Evolutionary conservation across 1,139 yeast species (phyloP), one percentile per base, ranked within the genome.

Genomic region (Yamadazyma pseudoaaseri): DNA sequence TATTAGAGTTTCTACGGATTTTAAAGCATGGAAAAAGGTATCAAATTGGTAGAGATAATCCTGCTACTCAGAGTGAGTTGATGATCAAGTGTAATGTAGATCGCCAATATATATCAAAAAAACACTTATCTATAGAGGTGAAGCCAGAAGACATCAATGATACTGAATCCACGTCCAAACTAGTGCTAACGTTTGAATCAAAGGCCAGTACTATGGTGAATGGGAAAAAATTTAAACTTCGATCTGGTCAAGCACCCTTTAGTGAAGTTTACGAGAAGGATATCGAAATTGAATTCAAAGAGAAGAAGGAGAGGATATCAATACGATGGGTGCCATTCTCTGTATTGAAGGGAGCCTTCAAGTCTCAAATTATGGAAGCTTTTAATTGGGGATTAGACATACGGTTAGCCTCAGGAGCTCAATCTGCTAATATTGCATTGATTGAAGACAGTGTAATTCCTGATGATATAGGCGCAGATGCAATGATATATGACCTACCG

Each of bases 201-300:
- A 48, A 60, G 26, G 69, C 69, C 1, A 49, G 55, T 25, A 53
- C 66, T 0, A 44, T 37, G 6, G 54, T 66, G 23, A 63, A 65
- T 44, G 65, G 59, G 1, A 38, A 42, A 2, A 45, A 46, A 9
- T 49, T 49, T 35, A 57, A 56, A 28, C 42, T 62, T 9, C 36
- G 45, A 16, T 51, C 54, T 31, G 38, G 48, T 3, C 24, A 27
- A 22, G 35, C 34, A 5, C 52, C 60, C 2, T 41, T 45, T 17
- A 38, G 34, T 12, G 27, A 49, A 15, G 54, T 47, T 8, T 49
- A 51, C 22, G 30, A 39, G 2, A 22, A 33, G 5, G 30, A 33
- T 12, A 38, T 59, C 9, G 41, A 38, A 4, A 50, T 61, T 30
- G 49, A 39, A 16, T 52, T 58, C 37, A 50, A 52, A 26, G 36